Evolutionary conservation across 169 alveolate species (phyloP).

Genomic region (Eimeria necatrix): DNA sequence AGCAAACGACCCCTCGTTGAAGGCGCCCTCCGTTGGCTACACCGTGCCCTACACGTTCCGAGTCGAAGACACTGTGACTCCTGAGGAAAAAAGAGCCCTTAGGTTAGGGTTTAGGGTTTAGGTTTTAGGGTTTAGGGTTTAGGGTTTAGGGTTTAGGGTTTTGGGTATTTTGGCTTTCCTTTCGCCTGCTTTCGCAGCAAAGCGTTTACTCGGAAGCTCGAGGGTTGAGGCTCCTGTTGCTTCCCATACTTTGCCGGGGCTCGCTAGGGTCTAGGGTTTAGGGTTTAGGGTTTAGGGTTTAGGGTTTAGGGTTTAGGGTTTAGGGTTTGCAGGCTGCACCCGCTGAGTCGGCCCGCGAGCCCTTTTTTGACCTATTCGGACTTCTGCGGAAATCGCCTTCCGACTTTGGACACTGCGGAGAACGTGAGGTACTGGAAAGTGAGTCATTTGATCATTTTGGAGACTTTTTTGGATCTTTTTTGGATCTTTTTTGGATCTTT

Average conservation of each 20-base stretch:
- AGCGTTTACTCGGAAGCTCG: too few species aligned
- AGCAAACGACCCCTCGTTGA: too few species aligned
- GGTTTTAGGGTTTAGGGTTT: not conserved
- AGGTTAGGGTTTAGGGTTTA: not conserved
- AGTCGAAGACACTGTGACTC: not conserved
- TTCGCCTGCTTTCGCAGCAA: too few species aligned
- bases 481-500: conserved; percentile 85
- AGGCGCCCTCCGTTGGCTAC: not conserved
- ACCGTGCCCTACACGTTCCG: not conserved
- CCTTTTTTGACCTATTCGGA: not conserved
- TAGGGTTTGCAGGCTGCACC: not conserved
- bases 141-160: not conserved
- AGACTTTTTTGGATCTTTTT: conserved; percentile 88
- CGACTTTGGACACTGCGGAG: not conserved
- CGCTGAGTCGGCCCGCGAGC: not conserved
- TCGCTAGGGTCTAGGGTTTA: too few species aligned
- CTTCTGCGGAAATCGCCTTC: not conserved
- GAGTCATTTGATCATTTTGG: conserved; percentile 90
- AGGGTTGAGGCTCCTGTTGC: too few species aligned
- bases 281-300: too few species aligned
- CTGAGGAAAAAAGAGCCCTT: not conserved
- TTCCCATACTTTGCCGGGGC: too few species aligned
- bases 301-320: too few species aligned
- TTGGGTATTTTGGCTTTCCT: too few species aligned
- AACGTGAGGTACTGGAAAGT: conserved; percentile 56